phyloP scores from a whole-genome alignment of 768 basidiomycete species.

The Lactarius sp. region DNA sequence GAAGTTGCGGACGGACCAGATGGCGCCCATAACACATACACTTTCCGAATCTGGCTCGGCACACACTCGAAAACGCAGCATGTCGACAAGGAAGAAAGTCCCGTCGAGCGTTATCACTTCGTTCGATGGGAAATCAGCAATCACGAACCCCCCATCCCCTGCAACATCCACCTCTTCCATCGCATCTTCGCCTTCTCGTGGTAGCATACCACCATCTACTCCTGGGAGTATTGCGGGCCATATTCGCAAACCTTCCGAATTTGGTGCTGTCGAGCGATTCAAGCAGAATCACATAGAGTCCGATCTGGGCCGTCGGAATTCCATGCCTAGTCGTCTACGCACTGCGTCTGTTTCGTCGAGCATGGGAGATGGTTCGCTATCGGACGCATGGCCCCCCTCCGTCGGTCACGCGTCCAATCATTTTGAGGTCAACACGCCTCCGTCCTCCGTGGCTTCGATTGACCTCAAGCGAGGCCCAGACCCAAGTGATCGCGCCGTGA shows the following conservation, averaged over 20 bases:
- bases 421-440: constrained; percentile 59
- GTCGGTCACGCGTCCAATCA: constrained; percentile 49
- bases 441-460: constrained; percentile 82
- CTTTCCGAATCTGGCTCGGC: constrained; percentile 56
- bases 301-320: constrained; percentile 60
- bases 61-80: constrained; percentile 67
- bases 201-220: constrained; percentile 65
- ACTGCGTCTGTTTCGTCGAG: constrained; percentile 80
- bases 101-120: constrained; percentile 73
- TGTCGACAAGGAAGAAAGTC: constrained; percentile 74
- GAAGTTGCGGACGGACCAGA: constrained; percentile 89
- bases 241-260: constrained; percentile 84
- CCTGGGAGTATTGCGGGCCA: constrained; percentile 61
- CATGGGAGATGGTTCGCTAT: constrained; percentile 71
- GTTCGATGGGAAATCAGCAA: constrained; percentile 51
- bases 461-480: constrained; percentile 74
- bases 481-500: constrained; percentile 82
- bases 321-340: constrained; percentile 83
- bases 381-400: constrained; percentile 66
- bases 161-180: constrained; percentile 89
- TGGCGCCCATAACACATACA: constrained; percentile 70
- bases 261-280: constrained; percentile 82
- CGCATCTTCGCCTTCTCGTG: constrained; percentile 81
- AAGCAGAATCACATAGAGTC: constrained; percentile 77
- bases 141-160: constrained; percentile 84